Evolutionary conservation across 1,284 basidiomycete species (phyloP), one percentile per base, ranked within the genome.

Genomic region (Fomitopsis pinicola): DNA sequence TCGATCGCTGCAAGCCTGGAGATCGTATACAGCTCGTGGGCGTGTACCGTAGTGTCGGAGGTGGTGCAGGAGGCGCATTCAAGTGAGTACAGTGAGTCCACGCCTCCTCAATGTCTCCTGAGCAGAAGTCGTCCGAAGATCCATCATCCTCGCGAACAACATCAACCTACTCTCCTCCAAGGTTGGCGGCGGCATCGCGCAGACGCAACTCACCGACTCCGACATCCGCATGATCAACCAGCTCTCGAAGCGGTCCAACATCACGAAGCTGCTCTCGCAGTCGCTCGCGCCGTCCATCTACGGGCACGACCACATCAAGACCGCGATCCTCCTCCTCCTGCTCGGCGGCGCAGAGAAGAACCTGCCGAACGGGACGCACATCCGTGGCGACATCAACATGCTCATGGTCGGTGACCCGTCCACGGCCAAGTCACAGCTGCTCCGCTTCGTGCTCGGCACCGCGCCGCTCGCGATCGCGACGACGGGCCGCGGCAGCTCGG

Each of bases 361-460:
- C 74, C 77, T 99, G 62, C 86, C 92, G 26, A 98, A 99, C 72
- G 97, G 97, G 40, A 98, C 97, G 6, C 97, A 99, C 73, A 98
- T 99, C 72, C 91, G 97, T 82, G 97, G 97, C 61, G 97, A 99
- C 75, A 99, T 99, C 83, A 99, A 99, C 77, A 84, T 99, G 70
- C 87, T 99, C 70, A 98, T 99, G 97, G 95, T 99, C 65, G 97
- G 97, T 66, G 97, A 99, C 76, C 97, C 97, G 3, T 94, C 91
- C 14, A 99, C 97, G 0, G 97, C 97, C 42, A 99, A 99, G 79
- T 95, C 92, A 53, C 97, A 99, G 74, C 83, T 99, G 75, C 82
- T 99, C 54, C 92, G 97, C 59, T 99, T 99, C 75, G 94, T 99
- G 35, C 84, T 99, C 64, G 92, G 94, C 70, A 98, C 94, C 8